phyloP scores from a whole-genome alignment of 2,329 filamentous ascomycete genomes.

The Ceratocystis cubensis region DNA sequence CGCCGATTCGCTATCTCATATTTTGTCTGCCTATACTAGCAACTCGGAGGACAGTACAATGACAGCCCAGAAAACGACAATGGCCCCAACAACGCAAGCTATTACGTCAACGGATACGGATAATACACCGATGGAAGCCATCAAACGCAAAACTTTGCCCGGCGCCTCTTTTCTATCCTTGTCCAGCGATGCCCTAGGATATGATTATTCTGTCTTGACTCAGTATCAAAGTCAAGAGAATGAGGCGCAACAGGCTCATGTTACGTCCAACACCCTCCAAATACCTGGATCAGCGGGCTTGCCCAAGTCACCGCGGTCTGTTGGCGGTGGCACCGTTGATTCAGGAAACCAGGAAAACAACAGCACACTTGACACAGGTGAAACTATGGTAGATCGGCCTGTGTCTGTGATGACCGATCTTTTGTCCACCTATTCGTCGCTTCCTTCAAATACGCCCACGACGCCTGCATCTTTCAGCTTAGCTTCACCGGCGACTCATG shows the following conservation, averaged over 20 bases:
- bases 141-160: slow-evolving; percentile 14
- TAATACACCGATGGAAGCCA: slow-evolving; percentile 22
- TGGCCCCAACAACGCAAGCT: slow-evolving; percentile 2
- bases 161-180: not conserved
- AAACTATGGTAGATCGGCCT: slow-evolving; percentile 21
- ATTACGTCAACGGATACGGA: slow-evolving; percentile 23
- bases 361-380: slow-evolving; percentile 23
- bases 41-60: slow-evolving; percentile 31
- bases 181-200: not conserved
- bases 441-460: slow-evolving; percentile 23
- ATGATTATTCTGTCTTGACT: slow-evolving; percentile 15
- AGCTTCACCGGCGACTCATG: slow-evolving; percentile 8
- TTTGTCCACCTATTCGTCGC: slow-evolving; percentile 25
- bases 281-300: slow-evolving; percentile 9
- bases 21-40: slow-evolving; percentile 43
- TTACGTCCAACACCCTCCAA: slow-evolving; percentile 16
- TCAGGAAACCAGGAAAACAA: slow-evolving; percentile 16
- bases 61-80: not conserved
- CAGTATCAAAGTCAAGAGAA: slow-evolving; percentile 18
- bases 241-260: slow-evolving; percentile 15
- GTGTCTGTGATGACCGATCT: slow-evolving; percentile 20
- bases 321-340: not conserved
- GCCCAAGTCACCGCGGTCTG: not conserved
- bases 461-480: slow-evolving; percentile 16
- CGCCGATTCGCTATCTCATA: slow-evolving; percentile 40